phyloP scores from a whole-genome alignment of 2,329 filamentous ascomycete species.

The Samsoniella hepiali region DNA sequence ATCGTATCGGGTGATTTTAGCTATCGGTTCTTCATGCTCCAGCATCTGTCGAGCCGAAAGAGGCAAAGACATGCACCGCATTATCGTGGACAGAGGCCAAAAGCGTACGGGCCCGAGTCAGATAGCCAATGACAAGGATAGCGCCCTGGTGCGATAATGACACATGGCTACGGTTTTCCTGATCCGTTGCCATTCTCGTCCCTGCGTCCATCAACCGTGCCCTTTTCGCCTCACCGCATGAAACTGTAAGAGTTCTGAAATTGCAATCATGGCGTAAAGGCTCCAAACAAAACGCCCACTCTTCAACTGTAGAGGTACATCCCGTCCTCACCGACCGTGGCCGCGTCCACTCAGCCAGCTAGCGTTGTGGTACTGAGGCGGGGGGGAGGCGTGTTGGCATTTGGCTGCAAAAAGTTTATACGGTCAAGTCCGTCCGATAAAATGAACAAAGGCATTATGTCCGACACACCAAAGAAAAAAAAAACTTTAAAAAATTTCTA shows the following conservation, averaged over 20 bases:
- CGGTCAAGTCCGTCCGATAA: background rate
- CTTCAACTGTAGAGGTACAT: background rate
- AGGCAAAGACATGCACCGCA: background rate
- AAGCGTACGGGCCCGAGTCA: constrained; percentile 8
- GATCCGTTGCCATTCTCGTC: background rate
- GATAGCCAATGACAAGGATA: background rate
- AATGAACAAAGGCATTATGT: constrained; percentile 4
- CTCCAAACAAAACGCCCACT: background rate
- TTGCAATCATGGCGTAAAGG: constrained; percentile 1
- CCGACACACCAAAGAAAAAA: background rate
- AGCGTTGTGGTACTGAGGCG: background rate
- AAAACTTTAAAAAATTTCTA: background rate
- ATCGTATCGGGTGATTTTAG: background rate
- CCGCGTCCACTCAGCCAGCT: background rate
- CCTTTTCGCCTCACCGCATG: background rate
- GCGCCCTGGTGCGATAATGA: background rate
- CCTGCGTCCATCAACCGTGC: constrained; percentile 6
- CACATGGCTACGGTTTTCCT: background rate
- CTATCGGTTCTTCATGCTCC: background rate
- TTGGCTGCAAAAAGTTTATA: background rate
- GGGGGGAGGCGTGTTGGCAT: background rate
- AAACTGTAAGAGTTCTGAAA: background rate
- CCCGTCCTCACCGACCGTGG: background rate
- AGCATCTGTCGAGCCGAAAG: background rate
- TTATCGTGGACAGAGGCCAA: background rate